Base-by-base conservation (phyloP, 176 grass and related monocot species). In the Pharus latifolius region DNA sequence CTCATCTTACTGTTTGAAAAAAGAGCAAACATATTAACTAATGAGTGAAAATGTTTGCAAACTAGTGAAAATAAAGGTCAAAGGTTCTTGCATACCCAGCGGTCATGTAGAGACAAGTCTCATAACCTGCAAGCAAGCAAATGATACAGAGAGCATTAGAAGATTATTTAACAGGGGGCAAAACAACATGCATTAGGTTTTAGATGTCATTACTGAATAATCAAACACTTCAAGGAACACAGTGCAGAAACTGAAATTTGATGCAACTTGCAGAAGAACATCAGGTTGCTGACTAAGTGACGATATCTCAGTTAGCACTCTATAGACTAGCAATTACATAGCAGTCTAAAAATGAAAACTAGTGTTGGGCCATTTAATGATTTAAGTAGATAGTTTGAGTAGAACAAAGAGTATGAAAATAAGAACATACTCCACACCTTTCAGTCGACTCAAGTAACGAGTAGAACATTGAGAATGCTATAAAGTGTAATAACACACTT, bases 91-190 rank as follows among this genome's bases (percentile, higher is more conserved):
- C 71, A 3, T 90, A 97, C 94, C 89, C 84, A 3, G 89, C 68
- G 35, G 83, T 83, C 47, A 76, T 26, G 77, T 92, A 97, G 29
- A 90, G 34, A 29, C 94, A 97, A 18, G 78, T 68, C 70, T 97
- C 94, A 31, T 97, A 97, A 72, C 94, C 94, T 97, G 89, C 54
- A 80, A 67, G 12, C 13, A 69, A 69, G 26, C 16, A 70, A 76
- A 12, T 28, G 13, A 71, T 42, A 54, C 49, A 42, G 18, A 40
- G 73, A 63, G 27, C 25, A 66, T 64, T 20, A 72, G 59, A 66
- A 23, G 24, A 61, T 44, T 67, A 41, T 60, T 29, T 32, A 14
- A 47, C 26, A 33, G 16, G 33, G 10, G 37, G 22, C 5, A 9
- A 60, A 76, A 55, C 18, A 74, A 22, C 22, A 56, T 49, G 33